These are phyloP conservation scores for Scutellaria galericulata DNA, from an alignment of 257 asterid genomes.

Conservation along the genomic window DNA sequence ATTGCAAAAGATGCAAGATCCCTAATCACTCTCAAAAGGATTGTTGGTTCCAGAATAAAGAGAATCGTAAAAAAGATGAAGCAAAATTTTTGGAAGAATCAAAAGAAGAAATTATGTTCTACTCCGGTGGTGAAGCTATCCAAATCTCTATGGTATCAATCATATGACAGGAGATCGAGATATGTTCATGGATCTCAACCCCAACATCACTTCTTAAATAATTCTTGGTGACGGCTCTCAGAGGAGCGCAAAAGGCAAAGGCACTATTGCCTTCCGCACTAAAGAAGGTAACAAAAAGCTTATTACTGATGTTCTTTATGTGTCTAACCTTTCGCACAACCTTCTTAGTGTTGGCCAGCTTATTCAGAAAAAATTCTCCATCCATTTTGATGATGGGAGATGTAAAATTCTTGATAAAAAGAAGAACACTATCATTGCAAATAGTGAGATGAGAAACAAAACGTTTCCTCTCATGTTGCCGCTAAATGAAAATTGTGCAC, in stretches of 20 bases:
- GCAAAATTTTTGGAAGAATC: not conserved
- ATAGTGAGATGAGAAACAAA: not conserved
- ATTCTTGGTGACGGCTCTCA: not conserved
- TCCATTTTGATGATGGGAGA: not conserved
- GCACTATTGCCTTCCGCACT: not conserved
- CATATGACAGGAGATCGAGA: too few relatives aligned
- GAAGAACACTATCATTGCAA: not conserved
- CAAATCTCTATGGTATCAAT: too few relatives aligned
- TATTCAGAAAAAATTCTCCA: not conserved
- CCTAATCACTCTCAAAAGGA: constrained; percentile 7
- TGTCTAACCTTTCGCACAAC: not conserved
- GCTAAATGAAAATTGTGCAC: not conserved
- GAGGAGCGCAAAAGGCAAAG: not conserved
- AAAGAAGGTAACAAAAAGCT: not conserved
- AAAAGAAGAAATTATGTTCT: too few relatives aligned
- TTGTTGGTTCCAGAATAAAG: not conserved
- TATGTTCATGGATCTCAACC: too few relatives aligned
- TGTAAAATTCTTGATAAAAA: constrained; percentile 12
- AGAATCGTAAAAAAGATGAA: not conserved
- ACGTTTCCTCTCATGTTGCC: constrained; percentile 9
- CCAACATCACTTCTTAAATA: not conserved
- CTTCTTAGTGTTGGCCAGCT: constrained; percentile 10
- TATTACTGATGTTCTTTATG: constrained; percentile 11
- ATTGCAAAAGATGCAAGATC: not conserved
- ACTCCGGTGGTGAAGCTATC: too few relatives aligned